Base-by-base conservation (phyloP, 805 yeast genomes). In the Candida palmyrensis region DNA sequence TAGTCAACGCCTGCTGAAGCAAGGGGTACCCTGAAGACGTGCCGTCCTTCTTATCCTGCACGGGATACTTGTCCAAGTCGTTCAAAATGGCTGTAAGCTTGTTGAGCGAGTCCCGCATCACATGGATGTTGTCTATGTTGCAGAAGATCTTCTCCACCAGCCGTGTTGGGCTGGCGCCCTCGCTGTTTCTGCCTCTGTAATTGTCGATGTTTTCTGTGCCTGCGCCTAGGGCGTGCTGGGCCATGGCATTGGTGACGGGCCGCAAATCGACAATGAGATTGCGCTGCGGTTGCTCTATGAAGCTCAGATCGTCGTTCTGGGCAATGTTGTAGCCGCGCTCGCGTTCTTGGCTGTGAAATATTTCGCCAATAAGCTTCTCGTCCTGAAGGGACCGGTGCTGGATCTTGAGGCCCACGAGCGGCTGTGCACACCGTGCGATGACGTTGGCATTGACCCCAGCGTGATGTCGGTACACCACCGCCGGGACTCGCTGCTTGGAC, bases 211-310 rank as follows among this genome's bases (percentile, higher is more conserved):
- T 82, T 52, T 92, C 98, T 0, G 96, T 82, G 1, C 98, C 98
- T n/a, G 97, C 98, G 9, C 98, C 98, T 11, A 92, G 60, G 0
- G 97, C 97, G 29, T 86, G 85, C 48, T 92, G 97, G 0, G 96
- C 97, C 75, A 88, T 75, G 6, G 97, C 97, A 56, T 92, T 92
- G 0, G 97, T 82, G 17, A 88, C 56, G 1, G 98, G 98, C 36
- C 98, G 67, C 15, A 95, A 83, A 60, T 92, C 98, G 4, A 87
- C 90, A 19, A 92, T 79, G 18, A 92, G 57, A 48, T 89, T 71
- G 49, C 44, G 53, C 57, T 62, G 63, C 5, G 68, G 66, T 40
- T 62, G 68, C 13, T 47, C 48, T 11, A 44, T 47, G 27, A 50
- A 45, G 5, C 51, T 61, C 16, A 11, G 14, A 31, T 40, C 18